phyloP scores from a whole-genome alignment of 441 rosid species.

The Pelargonium cotyledonis region DNA sequence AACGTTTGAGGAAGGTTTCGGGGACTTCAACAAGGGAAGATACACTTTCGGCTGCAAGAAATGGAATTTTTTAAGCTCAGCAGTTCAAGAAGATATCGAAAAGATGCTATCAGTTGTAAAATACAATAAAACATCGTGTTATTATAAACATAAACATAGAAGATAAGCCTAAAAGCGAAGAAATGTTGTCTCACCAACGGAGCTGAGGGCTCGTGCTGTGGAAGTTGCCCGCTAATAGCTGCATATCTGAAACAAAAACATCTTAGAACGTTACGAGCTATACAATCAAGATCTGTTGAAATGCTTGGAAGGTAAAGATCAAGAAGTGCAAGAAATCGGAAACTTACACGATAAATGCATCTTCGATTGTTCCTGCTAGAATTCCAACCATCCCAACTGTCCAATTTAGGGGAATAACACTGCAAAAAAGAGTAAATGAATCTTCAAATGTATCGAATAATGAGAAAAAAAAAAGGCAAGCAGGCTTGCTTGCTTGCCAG shows the following conservation, averaged over 20 bases:
- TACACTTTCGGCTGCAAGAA: constrained; percentile 33
- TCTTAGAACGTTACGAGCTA: no score
- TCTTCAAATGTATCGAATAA: background rate
- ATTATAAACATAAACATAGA: no score
- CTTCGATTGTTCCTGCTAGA: constrained; percentile 56
- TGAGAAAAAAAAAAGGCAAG: background rate
- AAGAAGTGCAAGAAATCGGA: background rate
- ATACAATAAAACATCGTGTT: no score
- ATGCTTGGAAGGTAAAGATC: background rate
- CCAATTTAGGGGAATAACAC: constrained; percentile 75
- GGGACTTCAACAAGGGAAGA: constrained; percentile 43
- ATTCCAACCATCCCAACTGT: constrained; percentile 76
- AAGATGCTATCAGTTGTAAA: no score
- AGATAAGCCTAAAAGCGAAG: no score
- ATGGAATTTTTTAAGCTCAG: no score
- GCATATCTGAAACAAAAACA: constrained; percentile 41
- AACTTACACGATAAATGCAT: constrained; percentile 49
- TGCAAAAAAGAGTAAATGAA: constrained; percentile 20
- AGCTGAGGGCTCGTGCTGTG: constrained; percentile 16
- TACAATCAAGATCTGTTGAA: no score
- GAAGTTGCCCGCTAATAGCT: constrained; percentile 46
- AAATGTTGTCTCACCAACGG: background rate
- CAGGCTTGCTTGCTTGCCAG: no score
- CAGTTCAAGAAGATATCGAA: no score
- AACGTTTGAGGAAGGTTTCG: constrained; percentile 28